phyloP scores from a whole-genome alignment of 805 yeast species.

The Priceomyces castillae region DNA sequence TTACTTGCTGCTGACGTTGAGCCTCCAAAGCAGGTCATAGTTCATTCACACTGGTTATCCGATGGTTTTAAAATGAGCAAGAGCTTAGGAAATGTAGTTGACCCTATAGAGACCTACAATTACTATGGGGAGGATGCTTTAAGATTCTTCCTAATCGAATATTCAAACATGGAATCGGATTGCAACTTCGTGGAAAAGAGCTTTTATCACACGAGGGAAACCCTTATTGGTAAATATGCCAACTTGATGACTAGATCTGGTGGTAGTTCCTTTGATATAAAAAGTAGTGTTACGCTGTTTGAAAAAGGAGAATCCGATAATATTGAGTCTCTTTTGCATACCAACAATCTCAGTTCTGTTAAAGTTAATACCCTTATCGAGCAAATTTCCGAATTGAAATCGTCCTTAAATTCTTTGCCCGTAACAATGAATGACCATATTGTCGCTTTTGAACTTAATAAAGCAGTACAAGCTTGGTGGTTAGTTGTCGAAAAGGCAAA shows the following conservation, averaged over 20 bases:
- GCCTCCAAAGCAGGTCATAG: constrained; percentile 71
- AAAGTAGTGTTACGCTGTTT: constrained; percentile 37
- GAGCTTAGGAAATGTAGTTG: constrained; percentile 89
- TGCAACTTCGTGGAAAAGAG: constrained; percentile 69
- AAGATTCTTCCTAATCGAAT: constrained; percentile 72
- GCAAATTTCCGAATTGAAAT: constrained; percentile 22
- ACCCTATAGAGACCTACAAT: constrained; percentile 66
- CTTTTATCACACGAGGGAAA: constrained; percentile 52
- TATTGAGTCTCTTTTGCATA: constrained; percentile 16
- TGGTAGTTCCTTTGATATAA: constrained; percentile 62
- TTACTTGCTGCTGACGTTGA: constrained; percentile 76
- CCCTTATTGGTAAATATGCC: constrained; percentile 78
- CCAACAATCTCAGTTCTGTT: constrained; percentile 2
- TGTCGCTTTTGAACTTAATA: constrained; percentile 48
- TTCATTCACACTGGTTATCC: constrained; percentile 93
- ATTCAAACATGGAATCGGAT: constrained; percentile 73
- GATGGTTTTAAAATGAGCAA: constrained; percentile 93
- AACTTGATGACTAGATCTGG: constrained; percentile 75
- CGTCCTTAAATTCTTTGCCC: constrained; percentile 33
- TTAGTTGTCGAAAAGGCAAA: constrained; percentile 57
- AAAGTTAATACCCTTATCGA: constrained; percentile 14
- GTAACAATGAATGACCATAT: constrained; percentile 43
- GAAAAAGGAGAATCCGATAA: constrained; percentile 18
- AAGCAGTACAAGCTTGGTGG: constrained; percentile 62
- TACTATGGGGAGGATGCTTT: constrained; percentile 70